Conservation (phyloP, 2,329 filamentous ascomycete species). For the Talaromyces sp. region DNA sequence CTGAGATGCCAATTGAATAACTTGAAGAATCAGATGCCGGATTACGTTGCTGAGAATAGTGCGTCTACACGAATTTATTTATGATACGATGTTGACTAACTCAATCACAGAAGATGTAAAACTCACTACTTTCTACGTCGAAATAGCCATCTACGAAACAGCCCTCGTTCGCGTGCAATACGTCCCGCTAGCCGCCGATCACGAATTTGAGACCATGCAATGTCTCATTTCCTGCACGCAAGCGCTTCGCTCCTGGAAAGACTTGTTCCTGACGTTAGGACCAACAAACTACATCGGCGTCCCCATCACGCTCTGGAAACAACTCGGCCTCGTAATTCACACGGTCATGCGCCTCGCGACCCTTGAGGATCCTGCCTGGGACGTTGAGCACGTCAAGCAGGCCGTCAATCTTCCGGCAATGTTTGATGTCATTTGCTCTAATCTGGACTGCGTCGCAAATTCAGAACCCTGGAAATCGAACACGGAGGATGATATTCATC, state of each 20-base stretch:
- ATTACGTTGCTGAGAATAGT: constrained; percentile 6
- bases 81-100: neutral
- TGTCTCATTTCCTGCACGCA: constrained; percentile 2
- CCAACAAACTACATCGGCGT: constrained; percentile 6
- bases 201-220: constrained; percentile 4
- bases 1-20: constrained; percentile 3
- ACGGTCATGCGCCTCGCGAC: constrained; percentile 7
- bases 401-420: constrained; percentile 5
- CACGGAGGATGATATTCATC: constrained; percentile 7
- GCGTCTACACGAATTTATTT: neutral
- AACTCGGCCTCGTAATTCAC: constrained; percentile 9
- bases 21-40: constrained; percentile 8
- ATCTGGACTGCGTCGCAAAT: neutral
- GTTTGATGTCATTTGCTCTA: neutral
- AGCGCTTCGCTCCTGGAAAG: constrained; percentile 2
- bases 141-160: constrained; percentile 13
- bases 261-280: constrained; percentile 1
- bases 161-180: constrained; percentile 7
- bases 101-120: neutral
- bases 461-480: constrained; percentile 7
- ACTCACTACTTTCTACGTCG: neutral
- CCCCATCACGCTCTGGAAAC: constrained; percentile 16
- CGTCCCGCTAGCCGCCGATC: neutral
- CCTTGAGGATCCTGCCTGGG: constrained; percentile 14
- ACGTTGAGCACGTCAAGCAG: neutral